These are phyloP conservation scores for Fusarium nematophilum DNA, from an alignment of 2,329 filamentous ascomycete species.

Conservation along the genomic window DNA sequence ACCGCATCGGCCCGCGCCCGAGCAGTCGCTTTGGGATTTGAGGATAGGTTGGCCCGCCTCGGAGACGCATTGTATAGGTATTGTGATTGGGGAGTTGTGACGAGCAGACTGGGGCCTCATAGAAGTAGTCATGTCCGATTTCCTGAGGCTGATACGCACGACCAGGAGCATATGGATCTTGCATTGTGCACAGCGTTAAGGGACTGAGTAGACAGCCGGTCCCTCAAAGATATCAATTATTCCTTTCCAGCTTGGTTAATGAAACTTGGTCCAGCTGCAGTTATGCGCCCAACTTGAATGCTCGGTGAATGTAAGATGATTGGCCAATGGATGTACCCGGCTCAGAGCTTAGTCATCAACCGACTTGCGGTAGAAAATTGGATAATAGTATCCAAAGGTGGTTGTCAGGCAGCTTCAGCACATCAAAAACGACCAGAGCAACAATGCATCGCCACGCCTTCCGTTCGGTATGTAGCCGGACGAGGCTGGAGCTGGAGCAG, in stretches of 20 bases:
- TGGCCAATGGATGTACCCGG: slow-evolving; percentile 25
- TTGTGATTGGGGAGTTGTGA: slow-evolving; percentile 21
- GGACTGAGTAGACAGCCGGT: slow-evolving; percentile 36
- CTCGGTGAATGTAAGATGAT: slow-evolving; percentile 16
- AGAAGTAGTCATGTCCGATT: slow-evolving; percentile 31
- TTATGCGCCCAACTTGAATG: background rate
- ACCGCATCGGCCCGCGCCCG: slow-evolving; percentile 26
- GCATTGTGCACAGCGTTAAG: slow-evolving; percentile 30
- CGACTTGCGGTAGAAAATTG: slow-evolving; percentile 38
- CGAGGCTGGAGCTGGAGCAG: slow-evolving; percentile 50
- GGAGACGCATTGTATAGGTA: slow-evolving; percentile 36
- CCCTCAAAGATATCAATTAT: slow-evolving; percentile 27
- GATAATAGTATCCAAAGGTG: slow-evolving; percentile 14
- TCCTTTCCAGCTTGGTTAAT: slow-evolving; percentile 11
- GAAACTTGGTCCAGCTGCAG: background rate
- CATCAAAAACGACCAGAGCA: slow-evolving; percentile 32
- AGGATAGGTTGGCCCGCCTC: slow-evolving; percentile 26
- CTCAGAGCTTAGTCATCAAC: slow-evolving; percentile 39
- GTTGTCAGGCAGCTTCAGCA: slow-evolving; percentile 26
- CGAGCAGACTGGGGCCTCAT: slow-evolving; percentile 18
- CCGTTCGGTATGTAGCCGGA: slow-evolving; percentile 51
- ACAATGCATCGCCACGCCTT: slow-evolving; percentile 54
- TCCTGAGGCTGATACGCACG: slow-evolving; percentile 26
- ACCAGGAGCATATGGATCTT: slow-evolving; percentile 35
- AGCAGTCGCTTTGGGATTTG: slow-evolving; percentile 33